Evolutionary conservation across 2,329 filamentous ascomycete species (phyloP).

Genomic region (Aureobasidium sp.): DNA sequence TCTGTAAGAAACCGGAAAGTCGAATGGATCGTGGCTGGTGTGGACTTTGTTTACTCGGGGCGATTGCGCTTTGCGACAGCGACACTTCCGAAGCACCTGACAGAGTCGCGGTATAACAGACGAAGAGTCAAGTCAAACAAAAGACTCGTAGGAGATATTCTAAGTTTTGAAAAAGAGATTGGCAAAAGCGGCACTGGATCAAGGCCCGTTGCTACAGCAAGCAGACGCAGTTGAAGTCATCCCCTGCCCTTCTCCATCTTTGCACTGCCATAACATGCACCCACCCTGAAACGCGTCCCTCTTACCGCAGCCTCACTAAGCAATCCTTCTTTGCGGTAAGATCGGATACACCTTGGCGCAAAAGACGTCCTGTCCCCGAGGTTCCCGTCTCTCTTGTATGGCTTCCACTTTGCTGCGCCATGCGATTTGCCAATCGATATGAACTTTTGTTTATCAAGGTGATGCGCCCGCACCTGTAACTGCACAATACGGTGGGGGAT

Average conservation of each 20-base stretch:
- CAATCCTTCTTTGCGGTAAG: neutral
- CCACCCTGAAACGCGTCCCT: conserved; percentile 7
- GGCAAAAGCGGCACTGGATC: conserved; percentile 3
- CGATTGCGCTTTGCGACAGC: conserved; percentile 6
- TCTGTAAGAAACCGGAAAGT: neutral
- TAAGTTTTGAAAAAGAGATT: conserved; percentile 10
- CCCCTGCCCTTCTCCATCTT: neutral
- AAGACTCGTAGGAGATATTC: neutral
- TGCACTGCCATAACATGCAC: conserved; percentile 1
- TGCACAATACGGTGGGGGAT: neutral
- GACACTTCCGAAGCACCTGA: neutral
- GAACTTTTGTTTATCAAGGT: conserved; percentile 1
- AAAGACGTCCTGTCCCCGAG: neutral
- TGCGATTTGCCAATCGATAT: conserved; percentile 10
- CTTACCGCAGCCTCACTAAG: conserved; percentile 1
- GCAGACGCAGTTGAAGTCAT: neutral
- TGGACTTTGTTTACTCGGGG: conserved; percentile 7
- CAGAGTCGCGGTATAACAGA: neutral
- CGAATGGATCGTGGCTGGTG: neutral
- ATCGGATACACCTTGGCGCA: neutral
- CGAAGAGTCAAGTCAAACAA: neutral
- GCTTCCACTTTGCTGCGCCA: neutral
- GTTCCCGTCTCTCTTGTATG: neutral
- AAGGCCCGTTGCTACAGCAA: conserved; percentile 10
- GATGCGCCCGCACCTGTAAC: neutral